These are phyloP conservation scores for Heracleum sosnowskyi DNA, from an alignment of 129 eudicot species.

Conservation along the genomic window DNA sequence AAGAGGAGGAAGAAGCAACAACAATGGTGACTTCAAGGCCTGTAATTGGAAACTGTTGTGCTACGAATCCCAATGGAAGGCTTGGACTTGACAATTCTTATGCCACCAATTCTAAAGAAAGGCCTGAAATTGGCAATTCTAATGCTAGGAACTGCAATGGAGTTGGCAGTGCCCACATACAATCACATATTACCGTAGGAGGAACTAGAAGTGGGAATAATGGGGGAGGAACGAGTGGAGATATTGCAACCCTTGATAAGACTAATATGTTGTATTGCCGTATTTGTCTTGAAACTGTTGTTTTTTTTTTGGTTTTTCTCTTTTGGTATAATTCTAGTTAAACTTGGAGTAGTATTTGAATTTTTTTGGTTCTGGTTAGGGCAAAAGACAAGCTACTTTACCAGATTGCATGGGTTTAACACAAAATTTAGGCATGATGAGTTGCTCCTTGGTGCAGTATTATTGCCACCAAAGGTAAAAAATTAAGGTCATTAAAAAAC, in stretches of 20 bases:
- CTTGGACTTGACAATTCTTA: background rate
- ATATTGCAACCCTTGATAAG: conserved; percentile 38
- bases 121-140: background rate
- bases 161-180: background rate
- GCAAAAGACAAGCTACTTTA: background rate
- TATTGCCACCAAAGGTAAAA: background rate
- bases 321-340: background rate
- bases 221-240: background rate
- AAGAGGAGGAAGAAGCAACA: background rate
- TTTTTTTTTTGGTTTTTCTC: background rate
- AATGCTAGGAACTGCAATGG: background rate
- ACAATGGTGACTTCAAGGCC: background rate
- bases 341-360: background rate
- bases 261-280: conserved; percentile 77
- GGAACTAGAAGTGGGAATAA: conserved; percentile 3
- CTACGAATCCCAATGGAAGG: background rate
- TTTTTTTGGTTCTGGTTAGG: no score
- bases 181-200: background rate
- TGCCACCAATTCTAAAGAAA: background rate
- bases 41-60: background rate
- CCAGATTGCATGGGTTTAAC: background rate
- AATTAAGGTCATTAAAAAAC: background rate
- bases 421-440: background rate
- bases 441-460: background rate
- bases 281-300: conserved; percentile 49